A percentile compares a stretch with the other conserved stretches of the same genome.
Evolutionary conservation across 225 moss, liverwort and hornwort species (phyloP).

Genomic region (Antitrichia curtipendula): DNA sequence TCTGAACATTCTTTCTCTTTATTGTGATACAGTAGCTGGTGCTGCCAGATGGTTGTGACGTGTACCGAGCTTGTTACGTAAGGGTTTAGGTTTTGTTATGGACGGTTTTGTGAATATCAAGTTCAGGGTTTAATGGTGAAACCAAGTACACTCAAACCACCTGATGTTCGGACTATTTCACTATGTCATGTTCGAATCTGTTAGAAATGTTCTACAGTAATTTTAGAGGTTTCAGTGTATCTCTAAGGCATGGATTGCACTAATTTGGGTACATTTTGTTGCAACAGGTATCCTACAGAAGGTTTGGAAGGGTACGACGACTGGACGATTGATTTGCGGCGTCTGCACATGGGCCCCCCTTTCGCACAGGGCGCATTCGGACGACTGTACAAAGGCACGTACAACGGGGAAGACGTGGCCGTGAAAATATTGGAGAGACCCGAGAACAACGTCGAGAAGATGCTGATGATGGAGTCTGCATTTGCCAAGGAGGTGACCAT

Average conservation of each 20-base stretch:
- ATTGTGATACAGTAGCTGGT: not conserved
- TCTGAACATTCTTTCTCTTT: not conserved
- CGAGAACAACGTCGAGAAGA: conserved; percentile 80
- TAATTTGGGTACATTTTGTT: not conserved
- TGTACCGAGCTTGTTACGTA: not conserved
- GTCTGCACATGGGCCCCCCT: conserved; percentile 75
- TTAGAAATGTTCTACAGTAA: not conserved
- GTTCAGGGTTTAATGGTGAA: not conserved
- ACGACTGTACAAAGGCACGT: conserved; percentile 86
- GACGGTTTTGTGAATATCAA: not conserved
- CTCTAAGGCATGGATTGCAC: not conserved
- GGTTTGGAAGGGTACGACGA: conserved; percentile 94
- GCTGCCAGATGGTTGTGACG: not conserved
- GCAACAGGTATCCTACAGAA: conserved; percentile 62
- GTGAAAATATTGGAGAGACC: conserved; percentile 98
- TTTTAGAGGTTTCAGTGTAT: not conserved
- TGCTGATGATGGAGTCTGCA: conserved; percentile 80
- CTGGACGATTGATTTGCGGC: conserved; percentile 91
- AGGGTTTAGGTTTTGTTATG: not conserved
- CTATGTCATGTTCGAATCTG: not conserved
- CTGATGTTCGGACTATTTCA: not conserved
- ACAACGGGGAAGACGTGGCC: conserved; percentile 89
- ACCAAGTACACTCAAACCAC: not conserved
- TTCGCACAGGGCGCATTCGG: conserved; percentile 99
- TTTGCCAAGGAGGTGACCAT: conserved; percentile 97